Conservation (phyloP, 805 yeast genomes). For the Barnettozyma populi region DNA sequence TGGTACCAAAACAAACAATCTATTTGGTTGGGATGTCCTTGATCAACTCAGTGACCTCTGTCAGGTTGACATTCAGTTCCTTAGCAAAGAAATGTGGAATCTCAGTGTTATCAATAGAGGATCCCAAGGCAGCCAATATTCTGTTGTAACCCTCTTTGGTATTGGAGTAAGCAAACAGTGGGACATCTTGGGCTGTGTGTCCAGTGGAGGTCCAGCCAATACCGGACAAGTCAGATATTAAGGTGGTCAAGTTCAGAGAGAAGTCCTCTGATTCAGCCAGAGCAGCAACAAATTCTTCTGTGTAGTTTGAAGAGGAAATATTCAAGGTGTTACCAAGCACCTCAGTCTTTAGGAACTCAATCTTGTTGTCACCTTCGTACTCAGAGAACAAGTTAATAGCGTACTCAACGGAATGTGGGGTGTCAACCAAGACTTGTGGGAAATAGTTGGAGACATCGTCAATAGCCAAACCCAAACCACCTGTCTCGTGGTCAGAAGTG, state of each 20-base stretch:
- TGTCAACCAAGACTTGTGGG: constrained; percentile 64
- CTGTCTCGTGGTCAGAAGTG: constrained; percentile 93
- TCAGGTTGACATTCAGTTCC: constrained; percentile 43
- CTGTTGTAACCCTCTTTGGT: constrained; percentile 39
- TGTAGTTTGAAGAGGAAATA: constrained; percentile 17
- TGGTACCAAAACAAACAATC: background rate
- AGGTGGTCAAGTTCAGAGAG: constrained; percentile 47
- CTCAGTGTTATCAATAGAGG: constrained; percentile 83
- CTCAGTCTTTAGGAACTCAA: constrained; percentile 42
- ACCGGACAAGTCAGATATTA: constrained; percentile 72
- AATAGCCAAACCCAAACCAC: constrained; percentile 74
- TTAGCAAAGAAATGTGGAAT: constrained; percentile 68
- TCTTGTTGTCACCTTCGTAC: constrained; percentile 31
- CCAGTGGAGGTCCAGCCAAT: constrained; percentile 96
- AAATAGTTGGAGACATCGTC: constrained; percentile 87
- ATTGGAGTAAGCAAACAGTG: constrained; percentile 74
- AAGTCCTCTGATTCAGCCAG: constrained; percentile 33
- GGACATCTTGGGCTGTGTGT: constrained; percentile 92
- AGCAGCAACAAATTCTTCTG: constrained; percentile 43
- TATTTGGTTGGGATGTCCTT: constrained; percentile 33
- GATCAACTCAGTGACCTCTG: constrained; percentile 43
- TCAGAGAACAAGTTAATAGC: constrained; percentile 41
- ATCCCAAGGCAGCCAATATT: constrained; percentile 51
- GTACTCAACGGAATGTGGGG: constrained; percentile 71
- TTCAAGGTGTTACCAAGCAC: constrained; percentile 38